phyloP scores from a whole-genome alignment of 129 eudicot genomes.

The Logfia minima region DNA sequence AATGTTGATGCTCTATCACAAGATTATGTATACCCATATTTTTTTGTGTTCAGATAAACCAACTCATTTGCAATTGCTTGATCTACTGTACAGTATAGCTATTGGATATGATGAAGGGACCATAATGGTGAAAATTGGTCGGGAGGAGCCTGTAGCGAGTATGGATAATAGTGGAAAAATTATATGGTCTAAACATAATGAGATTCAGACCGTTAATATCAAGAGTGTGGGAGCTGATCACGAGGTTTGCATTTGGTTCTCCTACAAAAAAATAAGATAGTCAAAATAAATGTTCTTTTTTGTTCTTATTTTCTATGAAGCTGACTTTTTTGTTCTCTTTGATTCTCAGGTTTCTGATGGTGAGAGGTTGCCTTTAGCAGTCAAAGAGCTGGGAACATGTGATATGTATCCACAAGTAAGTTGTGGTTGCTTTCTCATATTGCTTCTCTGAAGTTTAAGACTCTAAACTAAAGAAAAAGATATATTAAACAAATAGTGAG shows the following conservation, averaged over 20 bases:
- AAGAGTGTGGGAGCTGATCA: conserved; percentile 76
- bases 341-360: conserved; percentile 79
- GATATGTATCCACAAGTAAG: conserved; percentile 90
- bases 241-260: conserved; percentile 54
- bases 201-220: conserved; percentile 79
- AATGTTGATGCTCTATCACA: conserved; percentile 2
- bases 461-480: neutral
- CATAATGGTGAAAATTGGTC: conserved; percentile 87
- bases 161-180: conserved; percentile 92
- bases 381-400: conserved; percentile 88
- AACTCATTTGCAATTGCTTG: neutral
- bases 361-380: conserved; percentile 88
- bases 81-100: conserved; percentile 51
- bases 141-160: conserved; percentile 86
- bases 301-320: neutral
- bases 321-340: conserved; percentile 4
- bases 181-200: conserved; percentile 91
- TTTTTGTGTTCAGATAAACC: neutral
- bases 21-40: neutral
- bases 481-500: neutral
- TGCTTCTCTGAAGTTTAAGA: neutral
- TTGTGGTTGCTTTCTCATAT: conserved; percentile 1
- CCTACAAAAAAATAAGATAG: conserved; percentile 2
- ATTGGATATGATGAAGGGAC: conserved; percentile 95
- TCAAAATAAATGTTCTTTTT: neutral